Evolutionary conservation across 2,329 filamentous ascomycete species (phyloP).

Genomic region (Teratosphaeria zuluensis): DNA sequence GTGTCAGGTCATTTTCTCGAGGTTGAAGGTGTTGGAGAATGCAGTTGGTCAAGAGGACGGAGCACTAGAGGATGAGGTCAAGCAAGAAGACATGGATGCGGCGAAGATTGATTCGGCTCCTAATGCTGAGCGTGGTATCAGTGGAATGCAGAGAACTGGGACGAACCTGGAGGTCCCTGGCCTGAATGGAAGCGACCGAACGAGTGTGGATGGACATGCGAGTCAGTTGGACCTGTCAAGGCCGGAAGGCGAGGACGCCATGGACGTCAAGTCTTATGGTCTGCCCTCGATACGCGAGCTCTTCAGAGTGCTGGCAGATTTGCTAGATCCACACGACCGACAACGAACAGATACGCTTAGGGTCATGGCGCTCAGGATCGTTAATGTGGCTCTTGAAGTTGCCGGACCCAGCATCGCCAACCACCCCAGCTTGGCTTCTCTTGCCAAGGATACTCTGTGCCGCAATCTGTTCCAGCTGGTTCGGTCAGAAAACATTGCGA

Average conservation of each 20-base stretch:
- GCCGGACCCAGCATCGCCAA: constrained; percentile 89
- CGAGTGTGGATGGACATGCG: constrained; percentile 28
- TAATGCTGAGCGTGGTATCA: constrained; percentile 35
- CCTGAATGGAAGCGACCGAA: constrained; percentile 25
- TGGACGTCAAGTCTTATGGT: constrained; percentile 75
- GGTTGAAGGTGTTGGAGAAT: constrained; percentile 76
- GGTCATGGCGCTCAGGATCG: constrained; percentile 93
- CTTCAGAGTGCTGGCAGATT: constrained; percentile 85
- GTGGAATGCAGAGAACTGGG: constrained; percentile 36
- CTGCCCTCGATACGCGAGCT: constrained; percentile 89
- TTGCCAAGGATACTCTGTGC: constrained; percentile 89
- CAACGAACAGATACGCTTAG: constrained; percentile 91
- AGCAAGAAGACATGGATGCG: constrained; percentile 59
- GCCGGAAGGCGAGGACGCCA: constrained; percentile 32
- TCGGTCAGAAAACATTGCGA: constrained; percentile 89
- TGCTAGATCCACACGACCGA: constrained; percentile 84
- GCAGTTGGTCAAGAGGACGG: constrained; percentile 57
- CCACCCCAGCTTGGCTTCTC: constrained; percentile 74
- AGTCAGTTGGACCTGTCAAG: constrained; percentile 36
- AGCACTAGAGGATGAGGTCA: constrained; percentile 52
- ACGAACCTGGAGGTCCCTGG: constrained; percentile 49
- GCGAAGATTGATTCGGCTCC: constrained; percentile 69
- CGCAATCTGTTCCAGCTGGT: constrained; percentile 93
- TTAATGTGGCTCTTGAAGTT: constrained; percentile 93
- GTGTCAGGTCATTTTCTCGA: constrained; percentile 97